phyloP scores from a whole-genome alignment of 108 stramenopile species.

The Skeletonema potamos region DNA sequence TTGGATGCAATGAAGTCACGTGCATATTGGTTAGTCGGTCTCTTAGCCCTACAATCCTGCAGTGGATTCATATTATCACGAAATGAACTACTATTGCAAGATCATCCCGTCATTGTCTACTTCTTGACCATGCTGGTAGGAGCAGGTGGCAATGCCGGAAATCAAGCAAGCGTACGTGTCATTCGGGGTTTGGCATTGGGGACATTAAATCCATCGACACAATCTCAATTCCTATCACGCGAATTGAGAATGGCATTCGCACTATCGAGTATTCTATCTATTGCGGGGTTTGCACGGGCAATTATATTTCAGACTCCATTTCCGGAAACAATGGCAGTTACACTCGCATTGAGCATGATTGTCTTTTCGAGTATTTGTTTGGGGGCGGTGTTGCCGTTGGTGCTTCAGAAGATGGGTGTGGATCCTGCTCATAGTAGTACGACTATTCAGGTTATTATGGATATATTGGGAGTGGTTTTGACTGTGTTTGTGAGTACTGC shows the following conservation, averaged over 20 bases:
- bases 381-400: conserved; percentile 78
- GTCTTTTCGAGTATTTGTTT: conserved; percentile 78
- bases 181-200: conserved; percentile 61
- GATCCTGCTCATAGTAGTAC: conserved; percentile 93
- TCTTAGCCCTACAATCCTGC: conserved; percentile 49
- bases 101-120: conserved; percentile 59
- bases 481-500: conserved; percentile 67
- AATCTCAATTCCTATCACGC: conserved; percentile 30
- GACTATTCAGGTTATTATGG: conserved; percentile 76
- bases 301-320: conserved; percentile 38
- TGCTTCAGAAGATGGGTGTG: conserved; percentile 68
- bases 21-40: conserved; percentile 53
- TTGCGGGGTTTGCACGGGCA: conserved; percentile 50
- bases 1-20: conserved; percentile 45
- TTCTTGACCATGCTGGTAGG: conserved; percentile 68
- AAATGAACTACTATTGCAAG: conserved; percentile 48
- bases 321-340: conserved; percentile 67
- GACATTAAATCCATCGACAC: conserved; percentile 40
- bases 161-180: conserved; percentile 57
- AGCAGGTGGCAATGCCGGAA: conserved; percentile 57
- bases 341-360: conserved; percentile 71
- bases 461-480: conserved; percentile 61
- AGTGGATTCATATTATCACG: conserved; percentile 46
- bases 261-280: conserved; percentile 32
- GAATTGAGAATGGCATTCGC: conserved; percentile 44